Evolutionary conservation across 768 basidiomycete species (phyloP), one percentile per base, ranked within the genome.

Genomic region (Gelatoporia subvermispora): DNA sequence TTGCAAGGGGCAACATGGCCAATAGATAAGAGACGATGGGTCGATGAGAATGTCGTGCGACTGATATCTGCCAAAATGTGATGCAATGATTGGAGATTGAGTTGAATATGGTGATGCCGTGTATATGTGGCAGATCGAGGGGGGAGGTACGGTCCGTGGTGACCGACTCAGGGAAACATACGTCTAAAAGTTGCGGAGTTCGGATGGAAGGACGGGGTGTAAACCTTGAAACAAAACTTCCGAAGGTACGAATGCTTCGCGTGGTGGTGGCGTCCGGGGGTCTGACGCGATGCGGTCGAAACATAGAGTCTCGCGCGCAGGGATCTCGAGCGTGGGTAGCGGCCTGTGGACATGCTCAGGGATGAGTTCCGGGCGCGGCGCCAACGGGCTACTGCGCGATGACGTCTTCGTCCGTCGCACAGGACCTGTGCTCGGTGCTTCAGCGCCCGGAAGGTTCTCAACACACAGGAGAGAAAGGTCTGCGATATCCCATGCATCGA

Each of bases 321-420:
- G 47, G 13, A 48, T 21, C 28, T 48, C 47, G 38, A 40, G 47
- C 17, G 47, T n/a, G 38, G 35, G 41, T 1, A 43, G 21, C 8
- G 43, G 13, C 31, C 31, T 35, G 25, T 35, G n/a, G 42, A 39
- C 46, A n/a, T 31, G 23, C 28, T 36, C 41, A 48, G 42, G 10
- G 48, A 43, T 16, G 48, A n/a, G 23, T 38, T 5, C 28, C 28
- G 21, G 35, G 21, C 18, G 35, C 23, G 60, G 61, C 45, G 62
- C 61, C 24, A 79, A 61, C 28, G 79, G 79, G 58, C 66, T 73
- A 34, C 73, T 72, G 54, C 79, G 76, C 43, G 75, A 57, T 1
- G 77, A 78, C 2, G 71, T 61, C 71, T 78, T 84, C 51, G 76
- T 72, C 52, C 77, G 75, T 28, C 83, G 79, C 28, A 85, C 72